Evolutionary conservation across 768 basidiomycete genomes (phyloP).

Genomic region (Tricholoma matsutake): DNA sequence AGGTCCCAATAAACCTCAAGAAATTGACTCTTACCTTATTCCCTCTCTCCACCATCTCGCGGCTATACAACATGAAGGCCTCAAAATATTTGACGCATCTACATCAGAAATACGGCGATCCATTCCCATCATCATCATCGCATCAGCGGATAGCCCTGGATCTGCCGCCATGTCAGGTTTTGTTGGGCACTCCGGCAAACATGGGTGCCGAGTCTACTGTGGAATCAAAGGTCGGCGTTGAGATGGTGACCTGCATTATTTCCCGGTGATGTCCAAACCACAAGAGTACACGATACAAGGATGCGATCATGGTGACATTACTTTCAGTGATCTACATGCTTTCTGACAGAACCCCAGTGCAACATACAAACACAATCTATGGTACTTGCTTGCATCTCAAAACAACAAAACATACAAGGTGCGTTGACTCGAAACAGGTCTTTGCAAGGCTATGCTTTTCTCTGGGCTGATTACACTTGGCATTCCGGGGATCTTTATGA

Average conservation of each 20-base stretch:
- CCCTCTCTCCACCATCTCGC: constrained; percentile 24
- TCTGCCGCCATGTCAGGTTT: constrained; percentile 24
- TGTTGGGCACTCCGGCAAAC: constrained; percentile 31
- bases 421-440: constrained; percentile 29
- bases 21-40: constrained; percentile 12
- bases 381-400: neutral
- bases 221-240: constrained; percentile 23
- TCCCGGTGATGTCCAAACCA: constrained; percentile 26
- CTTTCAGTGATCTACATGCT: constrained; percentile 7
- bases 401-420: constrained; percentile 1
- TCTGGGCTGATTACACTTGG: constrained; percentile 29
- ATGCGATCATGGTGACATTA: constrained; percentile 25
- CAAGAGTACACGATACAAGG: constrained; percentile 21
- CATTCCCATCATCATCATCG: constrained; percentile 20
- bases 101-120: constrained; percentile 12
- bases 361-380: neutral
- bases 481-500: constrained; percentile 32
- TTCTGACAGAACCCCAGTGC: neutral
- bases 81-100: constrained; percentile 30
- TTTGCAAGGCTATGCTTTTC: constrained; percentile 35
- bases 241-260: constrained; percentile 24
- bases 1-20: constrained; percentile 5
- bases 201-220: constrained; percentile 35
- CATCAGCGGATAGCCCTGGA: constrained; percentile 32
- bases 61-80: no score